A percentile compares a stretch with the other conserved stretches of the same genome.
phyloP scores from a whole-genome alignment of 163 green algal species.

The Chloroidium sp. region DNA sequence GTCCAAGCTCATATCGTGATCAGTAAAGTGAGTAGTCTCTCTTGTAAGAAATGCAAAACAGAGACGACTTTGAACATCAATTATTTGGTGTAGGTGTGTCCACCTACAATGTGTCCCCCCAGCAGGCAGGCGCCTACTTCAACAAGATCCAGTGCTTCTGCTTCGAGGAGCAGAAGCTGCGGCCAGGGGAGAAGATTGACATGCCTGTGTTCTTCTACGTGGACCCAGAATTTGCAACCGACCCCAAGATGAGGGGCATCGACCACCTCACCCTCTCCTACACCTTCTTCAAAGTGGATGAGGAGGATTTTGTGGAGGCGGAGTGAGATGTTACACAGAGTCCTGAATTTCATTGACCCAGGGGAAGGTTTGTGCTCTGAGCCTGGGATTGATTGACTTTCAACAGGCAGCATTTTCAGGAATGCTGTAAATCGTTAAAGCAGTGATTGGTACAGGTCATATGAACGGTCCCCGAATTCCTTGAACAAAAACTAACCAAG shows the following conservation, averaged over 20 bases:
- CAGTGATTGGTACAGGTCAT: too few relatives aligned
- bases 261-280: conserved; percentile 91
- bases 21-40: neutral
- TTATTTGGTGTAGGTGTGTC: conserved; percentile 49
- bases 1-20: neutral
- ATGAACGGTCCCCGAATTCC: too few relatives aligned
- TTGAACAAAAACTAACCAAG: too few relatives aligned
- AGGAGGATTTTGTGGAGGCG: conserved; percentile 33
- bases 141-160: conserved; percentile 99
- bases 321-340: neutral
- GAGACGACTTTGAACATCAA: neutral
- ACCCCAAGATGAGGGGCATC: conserved; percentile 69
- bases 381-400: too few relatives aligned
- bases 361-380: too few relatives aligned
- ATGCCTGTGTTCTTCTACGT: conserved; percentile 98
- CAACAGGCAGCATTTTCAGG: too few relatives aligned
- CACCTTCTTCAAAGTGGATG: conserved; percentile 90
- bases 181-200: conserved; percentile 59
- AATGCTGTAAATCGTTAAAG: too few relatives aligned
- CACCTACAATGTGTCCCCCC: conserved; percentile 93
- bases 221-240: conserved; percentile 88
- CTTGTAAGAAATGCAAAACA: neutral
- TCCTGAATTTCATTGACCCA: too few relatives aligned
- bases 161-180: conserved; percentile 91
- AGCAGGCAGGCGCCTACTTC: conserved; percentile 90